phyloP scores from a whole-genome alignment of 306 rosid genomes.

The Vicia sativa region DNA sequence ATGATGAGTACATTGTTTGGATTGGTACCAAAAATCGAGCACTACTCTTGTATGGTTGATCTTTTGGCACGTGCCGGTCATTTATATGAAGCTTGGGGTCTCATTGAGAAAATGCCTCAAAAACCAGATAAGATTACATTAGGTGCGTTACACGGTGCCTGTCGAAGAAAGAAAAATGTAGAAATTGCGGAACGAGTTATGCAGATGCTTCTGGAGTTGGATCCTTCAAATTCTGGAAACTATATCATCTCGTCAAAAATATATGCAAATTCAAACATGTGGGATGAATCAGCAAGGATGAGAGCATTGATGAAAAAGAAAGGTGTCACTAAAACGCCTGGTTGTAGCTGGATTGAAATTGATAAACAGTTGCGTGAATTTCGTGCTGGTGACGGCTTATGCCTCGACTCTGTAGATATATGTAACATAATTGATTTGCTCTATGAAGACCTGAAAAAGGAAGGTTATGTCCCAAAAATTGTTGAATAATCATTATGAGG shows the following conservation, averaged over 20 bases:
- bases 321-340: conserved; percentile 91
- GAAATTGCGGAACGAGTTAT: conserved; percentile 70
- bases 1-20: conserved; percentile 71
- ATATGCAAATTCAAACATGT: conserved; percentile 67
- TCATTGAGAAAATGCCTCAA: conserved; percentile 82
- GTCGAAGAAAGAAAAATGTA: conserved; percentile 66
- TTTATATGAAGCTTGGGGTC: conserved; percentile 80
- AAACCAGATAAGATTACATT: conserved; percentile 78
- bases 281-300: conserved; percentile 91
- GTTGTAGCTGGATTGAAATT: conserved; percentile 92
- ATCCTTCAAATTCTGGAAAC: conserved; percentile 89
- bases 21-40: conserved; percentile 86
- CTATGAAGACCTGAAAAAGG: conserved; percentile 64
- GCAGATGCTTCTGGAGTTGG: conserved; percentile 72
- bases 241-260: conserved; percentile 82
- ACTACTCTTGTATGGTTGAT: conserved; percentile 91
- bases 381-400: conserved; percentile 71
- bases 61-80: conserved; percentile 87
- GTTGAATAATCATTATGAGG: conserved; percentile 43
- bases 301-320: conserved; percentile 79
- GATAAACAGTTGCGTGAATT: conserved; percentile 73
- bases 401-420: conserved; percentile 43
- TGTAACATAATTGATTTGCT: conserved; percentile 53
- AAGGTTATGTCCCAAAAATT: conserved; percentile 73
- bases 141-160: conserved; percentile 89